Evolutionary conservation across 306 rosid genomes (phyloP), one percentile per base, ranked within the genome.

Genomic region (Citrullus amarus): DNA sequence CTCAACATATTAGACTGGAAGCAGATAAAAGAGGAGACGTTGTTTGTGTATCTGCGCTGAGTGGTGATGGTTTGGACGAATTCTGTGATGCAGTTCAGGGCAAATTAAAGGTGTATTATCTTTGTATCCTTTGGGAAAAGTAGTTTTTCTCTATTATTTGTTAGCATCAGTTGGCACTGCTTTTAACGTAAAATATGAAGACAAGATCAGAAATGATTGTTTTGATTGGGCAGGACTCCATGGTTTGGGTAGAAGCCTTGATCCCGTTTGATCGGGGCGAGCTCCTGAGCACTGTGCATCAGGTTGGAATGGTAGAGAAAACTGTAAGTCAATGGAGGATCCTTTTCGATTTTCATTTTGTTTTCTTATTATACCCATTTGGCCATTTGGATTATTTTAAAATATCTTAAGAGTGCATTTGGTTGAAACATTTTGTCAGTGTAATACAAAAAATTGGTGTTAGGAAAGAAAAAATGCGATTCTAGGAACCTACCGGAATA

Each of bases 161-260:
- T 46, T 58, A 48, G 61, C 25, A 76, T 36, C 51, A 56, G 67
- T 10, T 34, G 55, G 38, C 54, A 22, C 9, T 57, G 51, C 53
- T 57, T 76, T 76, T 6, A 14, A 39, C 8, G 4, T 36, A 10
- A 75, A 54, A 57, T 57, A 18, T 50, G 53, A 76, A 30, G 13
- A 75, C 50, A 38, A 38, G 63, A 17, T 34, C 12, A 41, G 28
- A 17, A 39, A 39, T 58, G 25, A 41, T 60, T 50, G 28, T 72
- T 62, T 69, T 83, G 43, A 57, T 58, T 80, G 48, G 77, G 18
- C 84, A 95, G 99, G 93, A 92, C 79, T 82, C 96, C 48, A 91
- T 92, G 99, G 98, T 91, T 36, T 95, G 98, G 97, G 90, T 96
- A 66, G 99, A 91, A 87, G 99, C 98, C 84, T 88, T 96, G 89